These are phyloP conservation scores for Gomphus bonarii DNA, from an alignment of 1,284 basidiomycete species.

Conservation along the genomic window DNA sequence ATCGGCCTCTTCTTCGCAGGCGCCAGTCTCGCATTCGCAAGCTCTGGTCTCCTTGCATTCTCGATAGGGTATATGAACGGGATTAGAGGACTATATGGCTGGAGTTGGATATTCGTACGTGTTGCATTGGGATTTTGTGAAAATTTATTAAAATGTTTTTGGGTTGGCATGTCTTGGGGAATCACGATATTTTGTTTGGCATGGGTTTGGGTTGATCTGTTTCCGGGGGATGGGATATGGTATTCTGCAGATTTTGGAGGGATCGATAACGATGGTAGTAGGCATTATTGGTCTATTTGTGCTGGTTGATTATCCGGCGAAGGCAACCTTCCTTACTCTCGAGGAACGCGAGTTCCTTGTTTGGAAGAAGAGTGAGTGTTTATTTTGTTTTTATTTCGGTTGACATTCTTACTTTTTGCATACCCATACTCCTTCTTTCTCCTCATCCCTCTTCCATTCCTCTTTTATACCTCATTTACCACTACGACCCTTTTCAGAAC, in stretches of 20 bases:
- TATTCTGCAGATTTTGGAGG: background rate
- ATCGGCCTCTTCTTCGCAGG: background rate
- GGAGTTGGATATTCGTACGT: background rate
- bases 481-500: background rate
- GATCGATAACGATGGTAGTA: background rate
- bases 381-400: conserved; percentile 60
- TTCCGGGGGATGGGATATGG: too few relatives aligned
- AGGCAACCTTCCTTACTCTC: conserved; percentile 45
- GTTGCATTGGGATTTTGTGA: too few relatives aligned
- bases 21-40: background rate
- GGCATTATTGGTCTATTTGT: conserved; percentile 20
- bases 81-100: background rate
- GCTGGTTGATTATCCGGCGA: conserved; percentile 48
- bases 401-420: conserved; percentile 25
- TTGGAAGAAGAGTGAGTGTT: conserved; percentile 44
- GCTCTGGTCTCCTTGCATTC: background rate
- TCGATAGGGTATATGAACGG: background rate
- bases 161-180: too few relatives aligned
- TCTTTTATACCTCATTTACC: background rate
- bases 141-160: too few relatives aligned
- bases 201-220: too few relatives aligned
- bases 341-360: conserved; percentile 52
- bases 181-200: too few relatives aligned
- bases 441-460: background rate
- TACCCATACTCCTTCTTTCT: background rate